Evolutionary conservation across 1,284 basidiomycete genomes (phyloP).

Genomic region (Heliocybe sulcata): DNA sequence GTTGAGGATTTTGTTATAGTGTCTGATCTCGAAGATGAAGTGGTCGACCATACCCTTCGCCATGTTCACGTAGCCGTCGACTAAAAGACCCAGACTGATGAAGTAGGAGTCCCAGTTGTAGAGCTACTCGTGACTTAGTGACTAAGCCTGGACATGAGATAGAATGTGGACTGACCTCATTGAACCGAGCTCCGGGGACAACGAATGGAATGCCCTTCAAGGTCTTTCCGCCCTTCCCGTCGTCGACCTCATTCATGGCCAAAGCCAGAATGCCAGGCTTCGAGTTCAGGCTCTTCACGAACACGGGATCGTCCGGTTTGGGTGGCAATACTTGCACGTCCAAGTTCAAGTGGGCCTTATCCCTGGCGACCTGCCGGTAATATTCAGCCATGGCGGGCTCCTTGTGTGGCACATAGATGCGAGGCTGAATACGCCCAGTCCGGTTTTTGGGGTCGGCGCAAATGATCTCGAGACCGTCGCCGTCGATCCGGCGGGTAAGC

Average conservation of each 20-base stretch:
- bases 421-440: constrained; percentile 77
- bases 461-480: constrained; percentile 94
- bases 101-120: constrained; percentile 96
- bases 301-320: constrained; percentile 81
- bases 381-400: constrained; percentile 94
- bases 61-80: constrained; percentile 90
- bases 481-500: constrained; percentile 93
- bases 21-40: constrained; percentile 98
- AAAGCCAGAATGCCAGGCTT: constrained; percentile 92
- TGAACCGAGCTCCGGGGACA: constrained; percentile 96
- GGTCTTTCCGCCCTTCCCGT: constrained; percentile 69
- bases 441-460: constrained; percentile 97
- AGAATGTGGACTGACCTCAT: constrained; percentile 62
- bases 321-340: constrained; percentile 86
- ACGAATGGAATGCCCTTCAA: constrained; percentile 95
- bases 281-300: constrained; percentile 89
- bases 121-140: constrained; percentile 34
- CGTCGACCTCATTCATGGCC: constrained; percentile 91
- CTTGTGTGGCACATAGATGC: constrained; percentile 91
- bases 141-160: too few species aligned
- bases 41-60: constrained; percentile 98
- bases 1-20: constrained; percentile 88
- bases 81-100: constrained; percentile 88
- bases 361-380: constrained; percentile 75
- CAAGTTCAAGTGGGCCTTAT: constrained; percentile 87